Evolutionary conservation across 768 basidiomycete species (phyloP), one percentile per base, ranked within the genome.

Genomic region (Collybia nuda): DNA sequence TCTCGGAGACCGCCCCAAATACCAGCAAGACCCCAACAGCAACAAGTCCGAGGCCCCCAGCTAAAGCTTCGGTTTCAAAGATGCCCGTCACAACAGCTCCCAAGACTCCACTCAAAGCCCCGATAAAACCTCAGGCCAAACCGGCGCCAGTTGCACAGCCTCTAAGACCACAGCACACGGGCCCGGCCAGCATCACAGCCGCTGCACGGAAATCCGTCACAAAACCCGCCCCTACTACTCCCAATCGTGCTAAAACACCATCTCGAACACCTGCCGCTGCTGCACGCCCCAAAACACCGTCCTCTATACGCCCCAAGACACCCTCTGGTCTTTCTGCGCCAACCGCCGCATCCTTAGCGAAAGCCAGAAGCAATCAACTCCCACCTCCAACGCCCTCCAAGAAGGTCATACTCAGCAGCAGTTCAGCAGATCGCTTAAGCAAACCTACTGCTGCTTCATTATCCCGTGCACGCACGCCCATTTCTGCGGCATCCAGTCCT

Each of bases 381-480:
- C 68, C 66, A 1, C 67, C 73, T 6, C 75, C 82, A 0, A 71
- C 74, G 0, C 76, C 84, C 0, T 65, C 68, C 17, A 82, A 78
- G 70, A 86, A 85, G 65, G 60, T 68, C n/a, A 75, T 79, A 0
- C 56, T 82, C 40, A 79, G 78, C 50, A 74, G 74, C 51, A 78
- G 70, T 42, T 75, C 75, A 0, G 73, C 84, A 9, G 86, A 88
- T 51, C 77, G 90, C 44, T 71, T 91, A 38, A 88, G 81, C 66
- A 89, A 89, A 65, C 90, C 89, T n/a, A 91, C 90, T 1, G 88
- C 88, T 8, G 85, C 89, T 22, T 88, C 87, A 1, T 62, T 87
- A 51, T 82, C 82, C 19, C 85, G 81, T 62, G 80, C 79, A 18
- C 78, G 84, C 15, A 62, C 61, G 3, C 63, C 70, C 7, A 54